phyloP scores from a whole-genome alignment of 805 yeast species.

The Metschnikowia shivogae region DNA sequence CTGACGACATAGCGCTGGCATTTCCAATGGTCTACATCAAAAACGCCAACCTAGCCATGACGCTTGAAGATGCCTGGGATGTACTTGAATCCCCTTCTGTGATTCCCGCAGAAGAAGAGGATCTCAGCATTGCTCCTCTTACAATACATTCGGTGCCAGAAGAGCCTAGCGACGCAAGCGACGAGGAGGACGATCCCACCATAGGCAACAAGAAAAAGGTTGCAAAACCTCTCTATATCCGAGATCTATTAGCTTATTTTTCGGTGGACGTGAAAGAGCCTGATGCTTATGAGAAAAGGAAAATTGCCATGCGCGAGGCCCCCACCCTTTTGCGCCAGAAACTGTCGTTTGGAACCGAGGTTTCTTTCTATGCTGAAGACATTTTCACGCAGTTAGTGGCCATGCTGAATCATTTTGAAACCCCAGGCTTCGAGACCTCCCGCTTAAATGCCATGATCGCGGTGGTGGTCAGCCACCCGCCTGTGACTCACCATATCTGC shows the following conservation, averaged over 20 bases:
- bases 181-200: constrained; percentile 54
- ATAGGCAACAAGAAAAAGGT: constrained; percentile 32
- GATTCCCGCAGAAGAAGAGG: constrained; percentile 4
- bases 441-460: constrained; percentile 64
- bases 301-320: constrained; percentile 46
- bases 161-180: constrained; percentile 20
- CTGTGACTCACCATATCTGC: constrained; percentile 43
- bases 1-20: not conserved
- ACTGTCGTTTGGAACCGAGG: constrained; percentile 53
- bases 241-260: constrained; percentile 62
- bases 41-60: constrained; percentile 1
- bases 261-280: constrained; percentile 41
- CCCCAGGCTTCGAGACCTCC: constrained; percentile 57
- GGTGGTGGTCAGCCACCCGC: constrained; percentile 48
- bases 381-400: constrained; percentile 51
- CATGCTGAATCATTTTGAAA: constrained; percentile 53
- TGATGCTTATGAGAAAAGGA: constrained; percentile 47
- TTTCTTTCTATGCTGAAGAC: constrained; percentile 52
- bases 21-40: not conserved
- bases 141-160: constrained; percentile 6
- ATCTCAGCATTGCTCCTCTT: constrained; percentile 1
- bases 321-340: constrained; percentile 66
- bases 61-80: constrained; percentile 20
- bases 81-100: constrained; percentile 13
- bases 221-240: constrained; percentile 60